Conservation (phyloP, 2,329 filamentous ascomycete species). For the Pochonia chlamydosporia region DNA sequence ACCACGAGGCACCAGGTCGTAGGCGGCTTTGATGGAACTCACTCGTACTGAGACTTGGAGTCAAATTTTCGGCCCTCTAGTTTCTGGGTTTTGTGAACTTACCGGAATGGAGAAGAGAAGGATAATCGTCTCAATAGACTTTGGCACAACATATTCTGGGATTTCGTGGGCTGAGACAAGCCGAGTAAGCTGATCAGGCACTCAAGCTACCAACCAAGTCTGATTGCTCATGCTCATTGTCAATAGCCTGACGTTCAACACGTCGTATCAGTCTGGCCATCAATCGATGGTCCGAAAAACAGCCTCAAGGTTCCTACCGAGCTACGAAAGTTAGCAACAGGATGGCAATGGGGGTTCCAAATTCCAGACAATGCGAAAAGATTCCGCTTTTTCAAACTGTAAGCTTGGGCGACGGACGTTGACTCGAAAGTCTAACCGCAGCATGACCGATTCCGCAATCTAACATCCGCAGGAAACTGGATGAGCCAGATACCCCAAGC, state of each 20-base stretch:
- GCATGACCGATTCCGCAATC: not conserved
- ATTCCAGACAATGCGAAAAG: constrained; percentile 34
- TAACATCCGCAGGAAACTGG: constrained; percentile 24
- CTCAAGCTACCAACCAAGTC: too few relatives aligned
- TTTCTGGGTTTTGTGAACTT: not conserved
- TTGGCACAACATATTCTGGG: constrained; percentile 51
- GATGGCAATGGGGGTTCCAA: constrained; percentile 45
- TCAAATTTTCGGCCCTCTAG: not conserved
- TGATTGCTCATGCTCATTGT: not conserved
- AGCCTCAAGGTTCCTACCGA: constrained; percentile 44
- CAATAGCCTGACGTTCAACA: constrained; percentile 32
- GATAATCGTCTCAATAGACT: constrained; percentile 49
- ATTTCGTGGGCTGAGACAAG: constrained; percentile 45
- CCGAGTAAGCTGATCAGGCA: constrained; percentile 20
- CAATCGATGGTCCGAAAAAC: constrained; percentile 23
- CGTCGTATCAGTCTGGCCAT: constrained; percentile 40
- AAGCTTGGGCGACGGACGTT: constrained; percentile 11
- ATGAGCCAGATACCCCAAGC: constrained; percentile 23
- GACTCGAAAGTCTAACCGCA: not conserved
- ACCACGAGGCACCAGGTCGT: not conserved
- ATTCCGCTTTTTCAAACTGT: constrained; percentile 45
- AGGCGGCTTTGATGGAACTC: not conserved
- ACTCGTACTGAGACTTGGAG: not conserved
- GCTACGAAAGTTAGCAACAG: constrained; percentile 34
- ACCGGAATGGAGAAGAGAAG: constrained; percentile 27